phyloP scores from a whole-genome alignment of 2,329 filamentous ascomycete genomes.

The Davidsoniella australis region DNA sequence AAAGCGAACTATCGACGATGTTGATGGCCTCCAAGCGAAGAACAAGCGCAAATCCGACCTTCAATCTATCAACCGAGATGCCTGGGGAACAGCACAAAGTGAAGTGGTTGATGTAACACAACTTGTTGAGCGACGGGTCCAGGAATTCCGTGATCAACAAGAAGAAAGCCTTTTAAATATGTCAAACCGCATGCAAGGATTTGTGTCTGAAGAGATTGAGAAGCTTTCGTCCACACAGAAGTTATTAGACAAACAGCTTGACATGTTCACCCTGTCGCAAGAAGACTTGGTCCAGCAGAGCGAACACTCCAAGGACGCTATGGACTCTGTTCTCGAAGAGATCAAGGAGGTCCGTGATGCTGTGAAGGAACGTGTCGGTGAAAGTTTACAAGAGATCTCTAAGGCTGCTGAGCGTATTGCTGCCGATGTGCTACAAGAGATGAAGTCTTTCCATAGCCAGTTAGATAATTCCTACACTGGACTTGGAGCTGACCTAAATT shows the following conservation, averaged over 20 bases:
- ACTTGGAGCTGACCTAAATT: constrained; percentile 73
- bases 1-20: constrained; percentile 59
- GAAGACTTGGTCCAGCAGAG: constrained; percentile 51
- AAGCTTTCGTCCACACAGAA: constrained; percentile 53
- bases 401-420: constrained; percentile 6
- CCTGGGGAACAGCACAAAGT: constrained; percentile 60
- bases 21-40: constrained; percentile 71
- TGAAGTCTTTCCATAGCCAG: constrained; percentile 21
- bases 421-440: constrained; percentile 11
- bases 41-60: constrained; percentile 71
- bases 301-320: constrained; percentile 56
- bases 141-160: constrained; percentile 56
- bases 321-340: constrained; percentile 75
- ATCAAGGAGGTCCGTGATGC: constrained; percentile 60
- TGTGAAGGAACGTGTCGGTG: constrained; percentile 40
- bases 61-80: constrained; percentile 58
- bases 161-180: constrained; percentile 50
- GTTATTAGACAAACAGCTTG: constrained; percentile 52
- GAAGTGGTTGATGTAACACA: constrained; percentile 62
- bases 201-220: constrained; percentile 35
- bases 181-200: constrained; percentile 54
- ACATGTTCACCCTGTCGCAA: constrained; percentile 50
- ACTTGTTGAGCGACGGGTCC: constrained; percentile 59
- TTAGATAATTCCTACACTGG: constrained; percentile 71
- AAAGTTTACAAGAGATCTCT: constrained; percentile 9